Base-by-base conservation (phyloP, 371 early-diverging fungal genomes). In the Haplosporangium sp. region DNA sequence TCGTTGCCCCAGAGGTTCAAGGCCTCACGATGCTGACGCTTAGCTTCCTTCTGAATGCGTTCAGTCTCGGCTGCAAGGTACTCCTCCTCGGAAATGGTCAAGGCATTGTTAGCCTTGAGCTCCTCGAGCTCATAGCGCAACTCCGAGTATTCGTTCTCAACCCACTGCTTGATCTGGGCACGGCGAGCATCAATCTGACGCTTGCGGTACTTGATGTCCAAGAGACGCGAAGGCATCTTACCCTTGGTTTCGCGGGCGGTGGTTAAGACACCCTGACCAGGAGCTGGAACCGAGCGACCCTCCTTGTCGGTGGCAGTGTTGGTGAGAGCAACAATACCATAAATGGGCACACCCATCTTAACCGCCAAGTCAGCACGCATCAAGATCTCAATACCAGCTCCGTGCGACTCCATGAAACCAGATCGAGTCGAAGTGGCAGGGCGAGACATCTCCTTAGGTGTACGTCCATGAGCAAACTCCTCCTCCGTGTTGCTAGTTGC, bases 291-390 rank as follows among this genome's bases (percentile, higher is more conserved):
- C 13, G 95, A 95, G 67, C 97, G 94, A 55, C 97, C 97, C 87
- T 96, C 95, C 89, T 98, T 98, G 84, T 98, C 98, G 56, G 95
- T 94, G 48, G 98, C 96, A 62, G 97, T 97, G 86, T 93, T 95
- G 71, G 94, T 94, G 63, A 93, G 86, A 59, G 95, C 97, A 72
- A 98, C 86, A 71, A 98, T 93, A 87, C 94, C 97, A 65, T 96
- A 96, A 73, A 98, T 92, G 20, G 98, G 97, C 41, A 94, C 93
- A 79, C 97, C 98, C 90, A 98, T 97, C 83, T 98, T 90, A 66
- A 98, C 86, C 16, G 98, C 98, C 46, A 95, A 86, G 42, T 89
- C 82, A 48, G 96, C 97, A 40, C 92, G 90, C 97, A 96, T 98
- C 69, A 98, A 83, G 61, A 97, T 91, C 58, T 93, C 93, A 64